Base-by-base conservation (phyloP, 768 basidiomycete species). In the Omphalotus guepiniiformis region DNA sequence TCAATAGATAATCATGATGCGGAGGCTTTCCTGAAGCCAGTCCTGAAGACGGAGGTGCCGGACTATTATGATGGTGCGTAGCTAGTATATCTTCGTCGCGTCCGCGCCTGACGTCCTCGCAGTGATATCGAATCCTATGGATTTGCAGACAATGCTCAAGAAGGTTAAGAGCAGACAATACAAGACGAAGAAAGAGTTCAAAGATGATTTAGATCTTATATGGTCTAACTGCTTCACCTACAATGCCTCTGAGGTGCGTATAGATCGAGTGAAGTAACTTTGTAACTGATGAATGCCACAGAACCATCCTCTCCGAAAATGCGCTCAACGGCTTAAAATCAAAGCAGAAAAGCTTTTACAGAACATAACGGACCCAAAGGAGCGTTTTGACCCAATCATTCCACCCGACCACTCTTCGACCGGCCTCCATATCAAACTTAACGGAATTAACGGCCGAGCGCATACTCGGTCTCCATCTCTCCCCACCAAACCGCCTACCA, bases 61-160 rank as follows among this genome's bases (percentile, higher is more conserved):
- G 93, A 97, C 67, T 99, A 99, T 60, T 85, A 92, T 67, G 88
- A 93, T 38, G 79, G 95, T 92, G 53, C 50, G 85, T 36, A 13
- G 19, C 1, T 16, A 19, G 34, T n/a, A 8, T 21, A 1, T 16
- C 19, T 6, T 25, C 37, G 32, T 47, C 16, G 43, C 27, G 39
- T 42, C 48, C 56, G 51, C 38, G 37, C 16, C 47, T 41, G 28
- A 55, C 36, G 39, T 50, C 41, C 25, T 34, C 18, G 9, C 59
- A 98, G 96, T 95, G 55, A 96, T 99, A 64, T 69, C 84, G 47
- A 83, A 83, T 53, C 93, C 96, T 4, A 99, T 99, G 96, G 96
- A 99, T 70, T 74, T 98, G 36, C 83, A 83, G 52, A 88, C 93
- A 0, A 88, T 99, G 79, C 75, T 85, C 42, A 92, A 84, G 76